Conservation (phyloP, 805 yeast species). For the Wickerhamomyces tratensis region DNA sequence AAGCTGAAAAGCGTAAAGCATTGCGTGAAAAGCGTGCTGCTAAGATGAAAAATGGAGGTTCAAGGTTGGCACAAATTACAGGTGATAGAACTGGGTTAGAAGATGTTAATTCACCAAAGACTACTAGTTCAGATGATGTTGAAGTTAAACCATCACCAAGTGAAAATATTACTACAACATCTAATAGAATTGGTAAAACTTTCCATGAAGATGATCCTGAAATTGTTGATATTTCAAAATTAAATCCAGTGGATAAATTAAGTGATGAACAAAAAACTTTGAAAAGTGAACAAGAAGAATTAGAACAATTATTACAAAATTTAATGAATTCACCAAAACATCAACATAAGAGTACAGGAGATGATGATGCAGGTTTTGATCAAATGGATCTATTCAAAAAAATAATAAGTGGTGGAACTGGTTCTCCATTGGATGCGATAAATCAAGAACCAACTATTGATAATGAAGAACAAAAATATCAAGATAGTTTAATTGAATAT, state of each 20-base stretch:
- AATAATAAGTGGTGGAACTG: conserved; percentile 1
- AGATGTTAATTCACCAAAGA: background rate
- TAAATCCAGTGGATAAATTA: background rate
- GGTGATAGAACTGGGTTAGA: conserved; percentile 12
- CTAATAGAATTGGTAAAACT: conserved; percentile 12
- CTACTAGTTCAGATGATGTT: background rate
- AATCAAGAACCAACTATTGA: background rate
- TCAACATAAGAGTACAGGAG: background rate
- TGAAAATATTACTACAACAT: background rate
- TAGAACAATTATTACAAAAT: conserved; percentile 12
- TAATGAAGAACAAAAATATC: conserved; percentile 2
- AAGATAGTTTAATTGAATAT: conserved; percentile 4
- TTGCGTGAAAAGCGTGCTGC: conserved; percentile 19
- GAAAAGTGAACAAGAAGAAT: conserved; percentile 8
- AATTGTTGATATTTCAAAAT: conserved; percentile 7
- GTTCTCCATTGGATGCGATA: background rate
- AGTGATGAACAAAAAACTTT: background rate
- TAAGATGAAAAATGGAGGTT: conserved; percentile 11
- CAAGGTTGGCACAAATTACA: conserved; percentile 15
- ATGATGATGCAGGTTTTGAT: background rate
- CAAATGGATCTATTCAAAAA: background rate
- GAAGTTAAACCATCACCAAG: too few species aligned
- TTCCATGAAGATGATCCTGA: conserved; percentile 8
- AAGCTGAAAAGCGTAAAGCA: conserved; percentile 16
- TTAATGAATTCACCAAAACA: conserved; percentile 9